These are phyloP conservation scores for Phaffia rhodozyma DNA, from an alignment of 1,284 basidiomycete species.

Conservation along the genomic window DNA sequence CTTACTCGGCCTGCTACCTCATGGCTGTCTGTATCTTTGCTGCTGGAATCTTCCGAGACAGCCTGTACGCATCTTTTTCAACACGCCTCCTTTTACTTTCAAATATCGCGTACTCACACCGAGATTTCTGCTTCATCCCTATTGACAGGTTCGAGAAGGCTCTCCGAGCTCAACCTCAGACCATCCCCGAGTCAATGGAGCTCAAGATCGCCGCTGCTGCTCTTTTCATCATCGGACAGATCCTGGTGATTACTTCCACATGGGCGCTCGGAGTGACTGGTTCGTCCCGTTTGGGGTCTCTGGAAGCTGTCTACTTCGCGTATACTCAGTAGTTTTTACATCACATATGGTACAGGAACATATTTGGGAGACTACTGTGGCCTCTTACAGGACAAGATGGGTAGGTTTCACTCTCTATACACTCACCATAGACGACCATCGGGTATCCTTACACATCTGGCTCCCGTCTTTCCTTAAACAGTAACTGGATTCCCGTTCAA, in stretches of 20 bases:
- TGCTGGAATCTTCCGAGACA: slow-evolving; percentile 73
- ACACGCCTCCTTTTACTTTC: not conserved
- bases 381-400: slow-evolving; percentile 61
- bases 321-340: not conserved
- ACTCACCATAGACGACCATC: not conserved
- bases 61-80: slow-evolving; percentile 49
- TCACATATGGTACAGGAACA: slow-evolving; percentile 38
- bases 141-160: slow-evolving; percentile 29
- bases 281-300: slow-evolving; percentile 25
- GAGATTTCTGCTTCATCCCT: not conserved
- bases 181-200: slow-evolving; percentile 44
- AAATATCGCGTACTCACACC: not conserved
- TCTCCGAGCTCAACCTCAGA: slow-evolving; percentile 29
- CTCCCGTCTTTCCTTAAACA: slow-evolving; percentile 40
- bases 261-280: slow-evolving; percentile 87
- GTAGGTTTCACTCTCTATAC: not conserved
- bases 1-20: slow-evolving; percentile 72
- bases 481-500: slow-evolving; percentile 85
- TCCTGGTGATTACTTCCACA: slow-evolving; percentile 75
- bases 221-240: slow-evolving; percentile 61
- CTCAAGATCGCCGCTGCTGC: slow-evolving; percentile 49
- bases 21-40: slow-evolving; percentile 82
- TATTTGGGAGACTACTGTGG: slow-evolving; percentile 98
- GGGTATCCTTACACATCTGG: not conserved
- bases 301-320: not conserved